Evolutionary conservation across 2,329 filamentous ascomycete species (phyloP).

Genomic region (Talaromyces sp.): DNA sequence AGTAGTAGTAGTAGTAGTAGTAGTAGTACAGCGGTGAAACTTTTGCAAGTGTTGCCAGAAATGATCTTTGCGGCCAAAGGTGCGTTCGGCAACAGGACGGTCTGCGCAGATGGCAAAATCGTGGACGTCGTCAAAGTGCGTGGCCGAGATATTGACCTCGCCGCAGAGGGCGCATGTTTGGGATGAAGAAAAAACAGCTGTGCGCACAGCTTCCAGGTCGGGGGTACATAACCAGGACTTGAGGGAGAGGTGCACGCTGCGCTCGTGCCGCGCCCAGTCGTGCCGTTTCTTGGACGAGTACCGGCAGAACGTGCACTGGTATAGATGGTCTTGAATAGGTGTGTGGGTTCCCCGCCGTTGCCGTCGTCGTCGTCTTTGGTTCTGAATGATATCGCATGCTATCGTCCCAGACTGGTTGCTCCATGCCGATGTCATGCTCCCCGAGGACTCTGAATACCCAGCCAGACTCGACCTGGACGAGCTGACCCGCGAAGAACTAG

Average conservation of each 20-base stretch:
- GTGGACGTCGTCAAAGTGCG: conserved; percentile 47
- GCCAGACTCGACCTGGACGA: conserved; percentile 29
- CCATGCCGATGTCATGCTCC: conserved; percentile 29
- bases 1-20: conserved; percentile 8
- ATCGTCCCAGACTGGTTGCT: conserved; percentile 24
- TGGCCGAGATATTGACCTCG: conserved; percentile 30
- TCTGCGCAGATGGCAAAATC: conserved; percentile 51
- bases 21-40: conserved; percentile 51
- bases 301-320: conserved; percentile 49
- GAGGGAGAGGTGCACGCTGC: conserved; percentile 45
- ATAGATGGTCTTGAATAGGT: conserved; percentile 15
- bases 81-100: conserved; percentile 47
- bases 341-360: conserved; percentile 10
- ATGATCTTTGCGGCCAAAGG: conserved; percentile 56
- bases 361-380: conserved; percentile 7
- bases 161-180: conserved; percentile 48
- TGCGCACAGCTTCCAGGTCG: conserved; percentile 16
- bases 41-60: conserved; percentile 53
- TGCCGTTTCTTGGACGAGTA: conserved; percentile 47
- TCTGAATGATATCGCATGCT: conserved; percentile 11
- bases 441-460: conserved; percentile 27
- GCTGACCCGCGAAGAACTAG: conserved; percentile 22
- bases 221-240: conserved; percentile 38
- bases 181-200: neutral
- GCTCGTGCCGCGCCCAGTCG: conserved; percentile 50